These are phyloP conservation scores for Hygrophoropsis aurantiaca DNA, from an alignment of 768 basidiomycete species.

Conservation along the genomic window DNA sequence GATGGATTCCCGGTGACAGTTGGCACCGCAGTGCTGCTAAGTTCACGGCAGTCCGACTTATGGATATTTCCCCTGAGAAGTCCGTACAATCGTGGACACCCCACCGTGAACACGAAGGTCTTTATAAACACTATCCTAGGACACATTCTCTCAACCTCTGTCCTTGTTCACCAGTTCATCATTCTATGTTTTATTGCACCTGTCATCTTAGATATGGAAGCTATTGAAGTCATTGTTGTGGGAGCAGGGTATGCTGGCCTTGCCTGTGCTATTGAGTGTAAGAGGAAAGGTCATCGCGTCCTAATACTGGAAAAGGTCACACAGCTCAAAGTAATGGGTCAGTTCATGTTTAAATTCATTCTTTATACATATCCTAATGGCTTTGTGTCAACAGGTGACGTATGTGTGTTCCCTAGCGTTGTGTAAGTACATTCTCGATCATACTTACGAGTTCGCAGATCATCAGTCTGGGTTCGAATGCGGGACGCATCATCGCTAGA, in stretches of 20 bases:
- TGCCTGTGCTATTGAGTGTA: conserved; percentile 26
- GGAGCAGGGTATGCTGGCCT: conserved; percentile 29
- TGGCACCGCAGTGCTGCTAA: too few species aligned
- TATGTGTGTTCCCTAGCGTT: conserved; percentile 3
- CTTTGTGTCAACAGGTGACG: conserved; percentile 11
- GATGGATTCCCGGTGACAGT: too few species aligned
- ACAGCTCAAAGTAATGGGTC: conserved; percentile 11
- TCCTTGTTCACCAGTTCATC: too few species aligned
- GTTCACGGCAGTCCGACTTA: too few species aligned
- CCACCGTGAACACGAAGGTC: too few species aligned
- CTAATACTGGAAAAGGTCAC: conserved; percentile 19
- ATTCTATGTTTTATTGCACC: too few species aligned
- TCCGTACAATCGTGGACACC: too few species aligned
- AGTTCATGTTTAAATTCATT: background rate
- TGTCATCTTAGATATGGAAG: too few species aligned
- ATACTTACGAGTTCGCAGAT: conserved; percentile 8
- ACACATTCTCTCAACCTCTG: too few species aligned
- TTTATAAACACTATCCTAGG: too few species aligned
- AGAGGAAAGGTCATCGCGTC: conserved; percentile 19
- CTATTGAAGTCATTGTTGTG: conserved; percentile 17
- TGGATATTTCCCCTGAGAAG: too few species aligned
- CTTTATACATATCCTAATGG: too few species aligned
- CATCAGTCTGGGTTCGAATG: conserved; percentile 17
- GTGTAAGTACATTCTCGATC: background rate
- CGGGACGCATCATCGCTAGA: conserved; percentile 20